Base-by-base conservation (phyloP, 2,329 filamentous ascomycete species). In the Trichoderma sp. region DNA sequence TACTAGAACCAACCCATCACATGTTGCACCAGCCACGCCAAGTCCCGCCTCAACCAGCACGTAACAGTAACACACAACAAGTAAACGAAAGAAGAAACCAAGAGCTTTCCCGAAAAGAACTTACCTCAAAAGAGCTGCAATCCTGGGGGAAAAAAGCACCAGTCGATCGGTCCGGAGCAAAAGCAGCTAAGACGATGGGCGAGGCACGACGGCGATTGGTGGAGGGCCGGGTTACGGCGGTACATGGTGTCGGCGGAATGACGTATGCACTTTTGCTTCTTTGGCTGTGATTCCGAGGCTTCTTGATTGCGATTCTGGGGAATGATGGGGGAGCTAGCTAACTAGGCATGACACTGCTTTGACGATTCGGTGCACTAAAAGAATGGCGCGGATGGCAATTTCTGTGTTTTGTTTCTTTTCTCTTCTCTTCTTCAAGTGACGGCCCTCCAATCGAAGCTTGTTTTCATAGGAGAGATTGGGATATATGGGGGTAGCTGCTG, bases 241-340 rank as follows among this genome's bases (percentile, higher is more conserved):
- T 39, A 52, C 44, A 55, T 45, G 60, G 60, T 47, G 50, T 47
- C 43, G 50, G 50, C 24, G 24, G 24, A 57, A 64, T 64, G 61
- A 64, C 61, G 61, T 64, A 57, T 41, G 55, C 61, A 57, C 17
- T 50, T 63, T 57, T 17, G 14, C 17, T n/a, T 28, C 15, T n/a
- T 28, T 34, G 30, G 30, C 34, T 39, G 34, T 39, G 34, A 39
- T 39, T 39, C 34, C 34, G 34, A 39, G 34, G 12, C 4, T 39
- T 24, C 21, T 10, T 39, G 34, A 12, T 39, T 39, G 34, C 12
- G 34, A 39, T 39, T 50, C 26, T 14, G 17, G 44, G 44, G 7
- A 34, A 34, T n/a, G 17, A 45, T 17, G 44, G 44, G 12, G 6
- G 30, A 14, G 19, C 21, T 15, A 21, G 34, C 44, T 15, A 14